A percentile compares a stretch with the other conserved stretches of the same genome.
Conservation (phyloP, 371 early-diverging fungal species). For the Mucor indicus region DNA sequence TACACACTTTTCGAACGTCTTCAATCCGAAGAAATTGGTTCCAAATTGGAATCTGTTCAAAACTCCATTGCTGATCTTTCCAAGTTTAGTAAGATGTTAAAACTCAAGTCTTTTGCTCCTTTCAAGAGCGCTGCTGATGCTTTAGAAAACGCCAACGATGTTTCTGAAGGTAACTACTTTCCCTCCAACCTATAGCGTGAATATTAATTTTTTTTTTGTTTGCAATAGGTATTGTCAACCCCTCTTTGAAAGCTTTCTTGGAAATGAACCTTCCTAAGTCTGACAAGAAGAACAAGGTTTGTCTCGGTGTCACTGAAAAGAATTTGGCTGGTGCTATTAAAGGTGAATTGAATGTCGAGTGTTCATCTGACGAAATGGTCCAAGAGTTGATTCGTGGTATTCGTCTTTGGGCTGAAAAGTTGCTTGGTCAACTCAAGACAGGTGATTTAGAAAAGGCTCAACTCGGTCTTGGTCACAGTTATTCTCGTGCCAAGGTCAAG, state of each 20-base stretch:
- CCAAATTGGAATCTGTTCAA: slow-evolving; percentile 89
- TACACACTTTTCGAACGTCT: slow-evolving; percentile 95
- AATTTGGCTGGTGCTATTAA: slow-evolving; percentile 90
- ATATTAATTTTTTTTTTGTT: not conserved
- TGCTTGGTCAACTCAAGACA: slow-evolving; percentile 85
- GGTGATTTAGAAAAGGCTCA: slow-evolving; percentile 92
- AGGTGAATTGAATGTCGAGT: slow-evolving; percentile 72
- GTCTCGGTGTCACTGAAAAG: slow-evolving; percentile 93
- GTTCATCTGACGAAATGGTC: slow-evolving; percentile 77
- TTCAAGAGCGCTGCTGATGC: slow-evolving; percentile 98
- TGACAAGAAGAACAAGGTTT: slow-evolving; percentile 67
- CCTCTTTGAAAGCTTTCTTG: slow-evolving; percentile 86
- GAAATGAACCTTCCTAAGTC: slow-evolving; percentile 90
- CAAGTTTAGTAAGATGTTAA: slow-evolving; percentile 88
- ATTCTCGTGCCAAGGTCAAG: slow-evolving; percentile 98
- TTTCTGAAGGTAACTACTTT: slow-evolving; percentile 85
- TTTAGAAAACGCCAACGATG: slow-evolving; percentile 94
- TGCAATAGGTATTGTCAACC: slow-evolving; percentile 70
- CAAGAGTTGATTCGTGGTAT: slow-evolving; percentile 92
- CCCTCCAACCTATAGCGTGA: not conserved
- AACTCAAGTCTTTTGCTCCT: slow-evolving; percentile 91
- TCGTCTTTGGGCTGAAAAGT: slow-evolving; percentile 86
- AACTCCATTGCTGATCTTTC: slow-evolving; percentile 79
- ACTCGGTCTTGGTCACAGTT: slow-evolving; percentile 96
- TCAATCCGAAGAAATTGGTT: slow-evolving; percentile 93